phyloP scores from a whole-genome alignment of 306 rosid genomes.

The Cicer cuneatum region DNA sequence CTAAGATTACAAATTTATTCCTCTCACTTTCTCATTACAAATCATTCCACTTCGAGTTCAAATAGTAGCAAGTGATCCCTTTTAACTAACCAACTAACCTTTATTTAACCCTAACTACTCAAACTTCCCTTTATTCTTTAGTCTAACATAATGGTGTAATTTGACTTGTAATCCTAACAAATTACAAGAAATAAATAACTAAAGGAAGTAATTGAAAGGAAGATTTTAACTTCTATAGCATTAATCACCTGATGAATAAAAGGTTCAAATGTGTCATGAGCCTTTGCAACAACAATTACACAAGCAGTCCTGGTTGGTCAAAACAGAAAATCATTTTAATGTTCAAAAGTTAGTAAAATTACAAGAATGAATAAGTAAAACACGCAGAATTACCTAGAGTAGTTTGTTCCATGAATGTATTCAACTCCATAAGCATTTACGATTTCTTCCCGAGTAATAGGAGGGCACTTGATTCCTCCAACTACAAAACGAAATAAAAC shows the following conservation, averaged over 20 bases:
- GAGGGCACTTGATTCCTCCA: constrained; percentile 97
- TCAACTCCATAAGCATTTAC: constrained; percentile 99
- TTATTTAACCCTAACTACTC: not conserved
- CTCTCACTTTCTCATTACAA: too few species aligned
- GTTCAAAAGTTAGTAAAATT: not conserved
- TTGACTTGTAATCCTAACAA: constrained; percentile 1
- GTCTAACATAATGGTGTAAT: not conserved
- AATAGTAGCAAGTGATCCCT: not conserved
- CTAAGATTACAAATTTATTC: too few species aligned
- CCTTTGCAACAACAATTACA: constrained; percentile 97
- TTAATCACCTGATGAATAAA: constrained; percentile 84
- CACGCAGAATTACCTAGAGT: constrained; percentile 72
- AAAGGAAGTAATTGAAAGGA: constrained; percentile 7
- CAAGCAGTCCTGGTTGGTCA: constrained; percentile 84
- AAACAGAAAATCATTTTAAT: constrained; percentile 20
- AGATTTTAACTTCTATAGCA: constrained; percentile 25
- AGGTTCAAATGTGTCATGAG: constrained; percentile 95
- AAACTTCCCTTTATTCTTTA: not conserved
- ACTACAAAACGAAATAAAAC: constrained; percentile 97
- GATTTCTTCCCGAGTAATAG: constrained; percentile 93
- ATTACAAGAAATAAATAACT: constrained; percentile 9
- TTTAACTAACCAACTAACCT: not conserved
- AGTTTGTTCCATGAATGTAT: constrained; percentile 97
- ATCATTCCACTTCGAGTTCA: too few species aligned
- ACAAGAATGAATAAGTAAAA: constrained; percentile 18